phyloP scores from a whole-genome alignment of 2,329 filamentous ascomycete species.

The Fusarium sambucinum region DNA sequence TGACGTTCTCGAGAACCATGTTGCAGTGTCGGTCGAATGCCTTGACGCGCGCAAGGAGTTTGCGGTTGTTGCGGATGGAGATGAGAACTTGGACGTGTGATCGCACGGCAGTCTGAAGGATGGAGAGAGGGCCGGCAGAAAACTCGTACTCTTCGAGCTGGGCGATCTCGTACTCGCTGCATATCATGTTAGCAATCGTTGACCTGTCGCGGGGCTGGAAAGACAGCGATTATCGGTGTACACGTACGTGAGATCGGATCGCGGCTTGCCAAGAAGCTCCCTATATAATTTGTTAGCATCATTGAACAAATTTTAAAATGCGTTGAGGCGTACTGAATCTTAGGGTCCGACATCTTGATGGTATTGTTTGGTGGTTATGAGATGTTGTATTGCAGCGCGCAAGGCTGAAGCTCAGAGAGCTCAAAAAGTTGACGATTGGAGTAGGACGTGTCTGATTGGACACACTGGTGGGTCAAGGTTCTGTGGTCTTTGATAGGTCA shows the following conservation, averaged over 20 bases:
- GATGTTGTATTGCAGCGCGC: slow-evolving; percentile 46
- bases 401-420: slow-evolving; percentile 52
- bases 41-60: slow-evolving; percentile 96
- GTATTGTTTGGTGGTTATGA: slow-evolving; percentile 28
- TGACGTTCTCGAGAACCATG: slow-evolving; percentile 95
- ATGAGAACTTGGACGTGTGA: slow-evolving; percentile 96
- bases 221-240: slow-evolving; percentile 24
- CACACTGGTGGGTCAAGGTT: not conserved
- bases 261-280: slow-evolving; percentile 89
- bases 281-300: slow-evolving; percentile 60
- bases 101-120: slow-evolving; percentile 96
- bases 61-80: slow-evolving; percentile 97
- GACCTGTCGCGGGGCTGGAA: slow-evolving; percentile 31
- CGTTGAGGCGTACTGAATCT: slow-evolving; percentile 73
- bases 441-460: slow-evolving; percentile 48
- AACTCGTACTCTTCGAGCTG: slow-evolving; percentile 73
- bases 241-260: slow-evolving; percentile 88
- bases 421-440: slow-evolving; percentile 50
- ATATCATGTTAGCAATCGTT: slow-evolving; percentile 33
- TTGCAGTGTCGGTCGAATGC: slow-evolving; percentile 99
- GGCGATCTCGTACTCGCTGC: slow-evolving; percentile 89
- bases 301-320: no score
- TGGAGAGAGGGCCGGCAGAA: slow-evolving; percentile 73
- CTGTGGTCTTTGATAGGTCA: slow-evolving; percentile 29
- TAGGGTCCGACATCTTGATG: slow-evolving; percentile 71